Evolutionary conservation across 257 asterid genomes (phyloP), one percentile per base, ranked within the genome.

Genomic region (Cruciata laevipes): DNA sequence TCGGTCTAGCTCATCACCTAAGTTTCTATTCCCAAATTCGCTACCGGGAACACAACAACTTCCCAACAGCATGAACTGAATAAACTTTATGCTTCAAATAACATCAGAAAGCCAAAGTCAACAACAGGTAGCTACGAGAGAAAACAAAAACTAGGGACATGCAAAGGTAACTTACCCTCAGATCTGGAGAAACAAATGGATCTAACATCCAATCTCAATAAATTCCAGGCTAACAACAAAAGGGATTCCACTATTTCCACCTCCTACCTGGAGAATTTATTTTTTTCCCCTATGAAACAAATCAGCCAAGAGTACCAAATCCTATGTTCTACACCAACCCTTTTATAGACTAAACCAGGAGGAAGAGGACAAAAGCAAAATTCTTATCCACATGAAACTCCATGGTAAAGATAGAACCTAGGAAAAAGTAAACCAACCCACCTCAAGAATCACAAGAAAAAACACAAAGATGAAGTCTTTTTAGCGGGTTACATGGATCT

Each of bases 401-500:
- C 84, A 70, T 77, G 78, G 57, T 61, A 81, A 65, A 72, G 55
- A 47, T 3, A 47, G 67, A 79, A 79, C 76, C 74, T 70, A 60
- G 72, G 76, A 68, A 74, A 80, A 80, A 70, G 67, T 58, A 30
- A 21, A 71, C 77, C 68, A 72, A 71, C 59, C 71, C 73, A 62
- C 53, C 83, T 53, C 27, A 77, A 82, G 82, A 83, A 79, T 88
- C 96, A 86, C 89, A 85, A 52, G 91, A 66, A 86, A 84, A 81
- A 69, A 77, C 81, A 83, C 68, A 72, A 79, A 76, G 85, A 73
- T 77, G 37, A 30, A 13, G 73, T 72, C 87, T 86, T 85, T 80
- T 81, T 69, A 2, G 86, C 78, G 69, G 81, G 80, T 86, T 83
- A 82, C 95, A 80, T 78, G 91, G 91, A 88, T 88, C 89, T 77